Base-by-base conservation (phyloP, 2,329 filamentous ascomycete species). In the Dactylellina drechsleri region DNA sequence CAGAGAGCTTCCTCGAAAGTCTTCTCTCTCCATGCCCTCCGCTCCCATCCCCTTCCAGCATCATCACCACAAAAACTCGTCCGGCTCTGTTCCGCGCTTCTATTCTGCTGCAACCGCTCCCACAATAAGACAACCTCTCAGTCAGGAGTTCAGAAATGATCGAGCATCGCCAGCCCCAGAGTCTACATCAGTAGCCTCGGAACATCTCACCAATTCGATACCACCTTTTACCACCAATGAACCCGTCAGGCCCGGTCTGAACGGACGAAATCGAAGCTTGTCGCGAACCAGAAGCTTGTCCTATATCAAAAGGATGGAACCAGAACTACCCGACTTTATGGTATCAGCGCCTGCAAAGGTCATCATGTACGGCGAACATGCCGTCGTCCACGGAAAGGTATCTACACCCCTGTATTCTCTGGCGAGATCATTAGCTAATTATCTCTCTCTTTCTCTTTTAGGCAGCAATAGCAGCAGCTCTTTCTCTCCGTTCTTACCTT, bases 321-420 rank as follows among this genome's bases (percentile, higher is more conserved):
- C 88, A 0, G 87, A 90, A 84, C 86, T 95, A 83, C 93, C 94
- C 50, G 85, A 93, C 76, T 99, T 99, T 82, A 97, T 99, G 92
- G 93, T 98, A 68, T 98, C 95, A 15, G 94, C 96, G 1, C 95
- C 95, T 0, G 96, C 94, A 77, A 99, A 99, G 82, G 95, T 97
- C 81, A 99, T 99, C 82, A 92, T 98, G 62, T 98, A 94, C 83
- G 95, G 95, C 78, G 95, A 99, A 82, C 95, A 99, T 84, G 91
- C 95, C 1, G 95, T 98, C n/a, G 95, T 99, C 18, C 89, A 99
- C 81, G 93, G 93, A 81, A 98, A 97, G 87, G 91, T 92, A 41
- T 47, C n/a, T 20, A 16, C 52, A 28, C 40, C 28, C 50, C 7
- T 31, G 23, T 31, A 49, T 40, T 57, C 12, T 16, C 5, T 13